Evolutionary conservation across 2,329 filamentous ascomycete genomes (phyloP).

Genomic region (Blastomyces silverae): DNA sequence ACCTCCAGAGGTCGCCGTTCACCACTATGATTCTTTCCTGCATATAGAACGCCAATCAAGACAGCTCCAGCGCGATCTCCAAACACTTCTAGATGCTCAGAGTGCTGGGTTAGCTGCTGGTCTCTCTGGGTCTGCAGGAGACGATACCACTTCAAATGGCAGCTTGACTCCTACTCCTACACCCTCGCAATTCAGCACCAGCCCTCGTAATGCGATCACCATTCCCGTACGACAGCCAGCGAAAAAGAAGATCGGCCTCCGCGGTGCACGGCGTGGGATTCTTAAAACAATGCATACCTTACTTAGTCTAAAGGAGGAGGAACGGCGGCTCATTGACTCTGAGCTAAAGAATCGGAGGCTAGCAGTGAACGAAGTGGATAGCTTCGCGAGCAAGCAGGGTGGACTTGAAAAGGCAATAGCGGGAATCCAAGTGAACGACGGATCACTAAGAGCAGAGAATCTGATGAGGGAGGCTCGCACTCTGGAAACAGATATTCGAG

Average conservation of each 20-base stretch:
- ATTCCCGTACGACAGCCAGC: constrained; percentile 36
- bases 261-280: constrained; percentile 51
- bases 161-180: constrained; percentile 37
- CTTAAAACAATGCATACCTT: constrained; percentile 52
- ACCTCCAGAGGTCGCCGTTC: constrained; percentile 26
- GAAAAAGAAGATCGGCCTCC: constrained; percentile 46
- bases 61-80: constrained; percentile 52
- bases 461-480: constrained; percentile 47
- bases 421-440: constrained; percentile 43
- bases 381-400: constrained; percentile 45
- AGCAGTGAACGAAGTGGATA: constrained; percentile 47
- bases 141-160: constrained; percentile 43
- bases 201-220: constrained; percentile 32
- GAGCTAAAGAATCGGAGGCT: constrained; percentile 42
- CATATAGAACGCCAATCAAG: constrained; percentile 48
- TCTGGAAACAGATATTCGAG: constrained; percentile 52
- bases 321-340: constrained; percentile 45
- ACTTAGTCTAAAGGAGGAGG: constrained; percentile 51
- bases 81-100: constrained; percentile 55
- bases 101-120: constrained; percentile 51
- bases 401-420: constrained; percentile 48
- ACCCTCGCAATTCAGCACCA: constrained; percentile 20
- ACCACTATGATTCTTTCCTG: constrained; percentile 42
- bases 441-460: constrained; percentile 39
- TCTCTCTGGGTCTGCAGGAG: constrained; percentile 35